Evolutionary conservation across 805 yeast genomes (phyloP).

Genomic region (Sugiyamaella valdiviana): DNA sequence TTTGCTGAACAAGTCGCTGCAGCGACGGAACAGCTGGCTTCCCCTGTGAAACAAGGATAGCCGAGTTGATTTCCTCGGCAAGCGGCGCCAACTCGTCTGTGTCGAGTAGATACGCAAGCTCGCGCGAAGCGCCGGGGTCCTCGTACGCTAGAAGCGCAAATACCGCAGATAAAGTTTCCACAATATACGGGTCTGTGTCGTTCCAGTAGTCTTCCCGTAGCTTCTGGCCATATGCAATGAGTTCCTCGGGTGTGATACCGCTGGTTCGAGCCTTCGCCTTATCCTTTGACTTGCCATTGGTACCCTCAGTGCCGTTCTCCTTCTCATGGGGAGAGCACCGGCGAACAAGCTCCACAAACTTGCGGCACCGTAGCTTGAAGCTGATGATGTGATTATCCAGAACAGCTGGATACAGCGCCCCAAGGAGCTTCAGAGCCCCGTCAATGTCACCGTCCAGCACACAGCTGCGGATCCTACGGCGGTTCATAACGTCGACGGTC

Average conservation of each 20-base stretch:
- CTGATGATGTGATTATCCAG: conserved; percentile 32
- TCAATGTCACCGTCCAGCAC: conserved; percentile 43
- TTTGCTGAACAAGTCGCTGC: conserved; percentile 40
- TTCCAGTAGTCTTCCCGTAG: conserved; percentile 32
- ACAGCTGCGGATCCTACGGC: conserved; percentile 42
- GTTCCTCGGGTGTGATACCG: conserved; percentile 20
- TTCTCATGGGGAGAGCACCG: conserved; percentile 5
- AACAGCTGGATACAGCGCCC: conserved; percentile 36
- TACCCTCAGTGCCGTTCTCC: not conserved
- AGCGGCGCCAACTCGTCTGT: conserved; percentile 35
- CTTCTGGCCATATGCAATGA: conserved; percentile 37
- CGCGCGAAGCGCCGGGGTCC: conserved; percentile 37
- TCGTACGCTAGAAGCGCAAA: conserved; percentile 49
- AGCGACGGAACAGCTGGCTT: conserved; percentile 40
- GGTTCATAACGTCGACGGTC: conserved; percentile 35
- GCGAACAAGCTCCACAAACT: conserved; percentile 38
- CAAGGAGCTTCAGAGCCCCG: conserved; percentile 36
- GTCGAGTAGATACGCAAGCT: conserved; percentile 35
- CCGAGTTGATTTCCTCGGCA: conserved; percentile 40
- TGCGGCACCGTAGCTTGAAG: conserved; percentile 41
- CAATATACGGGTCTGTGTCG: conserved; percentile 30
- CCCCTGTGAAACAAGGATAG: conserved; percentile 40
- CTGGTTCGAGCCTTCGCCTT: not conserved
- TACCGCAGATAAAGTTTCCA: conserved; percentile 39
- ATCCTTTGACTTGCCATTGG: not conserved